phyloP scores from a whole-genome alignment of 768 basidiomycete genomes.

The Royoungia palumana region DNA sequence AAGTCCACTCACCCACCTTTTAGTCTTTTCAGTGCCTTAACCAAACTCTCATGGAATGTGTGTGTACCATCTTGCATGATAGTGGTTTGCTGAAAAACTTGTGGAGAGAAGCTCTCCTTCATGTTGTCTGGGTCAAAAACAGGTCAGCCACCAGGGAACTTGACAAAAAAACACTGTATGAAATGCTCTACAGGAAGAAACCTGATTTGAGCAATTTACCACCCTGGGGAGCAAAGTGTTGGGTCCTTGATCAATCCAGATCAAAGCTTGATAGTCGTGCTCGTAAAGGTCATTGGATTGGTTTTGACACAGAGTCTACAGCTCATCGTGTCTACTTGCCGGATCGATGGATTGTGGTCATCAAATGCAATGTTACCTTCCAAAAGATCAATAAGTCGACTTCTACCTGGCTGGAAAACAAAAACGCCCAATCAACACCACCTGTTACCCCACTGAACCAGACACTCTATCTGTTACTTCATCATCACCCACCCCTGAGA shows the following conservation, averaged over 20 bases:
- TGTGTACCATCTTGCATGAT: too few relatives aligned
- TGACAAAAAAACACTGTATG: slow-evolving; percentile 7
- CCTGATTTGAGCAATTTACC: slow-evolving; percentile 21
- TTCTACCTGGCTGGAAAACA: not conserved
- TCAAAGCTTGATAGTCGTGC: slow-evolving; percentile 27
- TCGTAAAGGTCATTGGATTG: slow-evolving; percentile 33
- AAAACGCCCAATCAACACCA: not conserved
- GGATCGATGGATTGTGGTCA: slow-evolving; percentile 17
- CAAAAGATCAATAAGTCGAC: not conserved
- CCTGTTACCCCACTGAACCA: too few relatives aligned
- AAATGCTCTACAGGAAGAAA: slow-evolving; percentile 17
- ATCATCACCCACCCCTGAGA: too few relatives aligned
- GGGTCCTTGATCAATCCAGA: slow-evolving; percentile 18
- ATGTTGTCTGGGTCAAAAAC: too few relatives aligned
- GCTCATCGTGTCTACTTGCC: slow-evolving; percentile 34
- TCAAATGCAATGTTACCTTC: slow-evolving; percentile 30
- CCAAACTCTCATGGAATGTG: too few relatives aligned
- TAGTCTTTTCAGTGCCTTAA: too few relatives aligned
- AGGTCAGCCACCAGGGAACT: too few relatives aligned
- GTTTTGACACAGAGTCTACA: slow-evolving; percentile 33
- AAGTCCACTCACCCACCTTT: too few relatives aligned
- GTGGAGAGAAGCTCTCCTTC: too few relatives aligned
- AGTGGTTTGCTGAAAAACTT: too few relatives aligned
- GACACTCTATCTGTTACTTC: too few relatives aligned
- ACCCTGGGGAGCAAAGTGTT: slow-evolving; percentile 22